These are phyloP conservation scores for Eucalyptus camaldulensis DNA, from an alignment of 345 rosid species.

Conservation along the genomic window DNA sequence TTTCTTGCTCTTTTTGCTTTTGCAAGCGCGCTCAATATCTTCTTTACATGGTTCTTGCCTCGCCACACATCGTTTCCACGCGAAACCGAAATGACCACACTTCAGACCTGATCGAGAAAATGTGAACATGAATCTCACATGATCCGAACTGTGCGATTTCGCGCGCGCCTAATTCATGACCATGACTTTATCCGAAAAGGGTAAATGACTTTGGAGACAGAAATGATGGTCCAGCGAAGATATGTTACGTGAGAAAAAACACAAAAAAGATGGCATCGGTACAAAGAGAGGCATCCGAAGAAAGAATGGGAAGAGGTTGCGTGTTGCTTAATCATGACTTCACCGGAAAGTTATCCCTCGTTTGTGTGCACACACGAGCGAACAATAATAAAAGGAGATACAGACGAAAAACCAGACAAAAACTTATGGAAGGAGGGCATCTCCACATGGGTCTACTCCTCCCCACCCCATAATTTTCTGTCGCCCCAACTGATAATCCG, in stretches of 20 bases:
- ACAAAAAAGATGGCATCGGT: not conserved
- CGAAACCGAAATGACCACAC: not conserved
- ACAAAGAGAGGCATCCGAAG: constrained; percentile 10
- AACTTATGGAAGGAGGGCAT: not conserved
- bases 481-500: not conserved
- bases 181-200: not conserved
- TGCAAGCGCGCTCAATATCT: not conserved
- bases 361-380: not conserved
- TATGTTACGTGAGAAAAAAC: not conserved
- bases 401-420: not conserved
- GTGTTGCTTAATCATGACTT: not conserved
- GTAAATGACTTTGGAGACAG: constrained; percentile 4
- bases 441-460: not conserved
- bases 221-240: constrained; percentile 1
- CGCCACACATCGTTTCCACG: not conserved
- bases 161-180: not conserved
- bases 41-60: not conserved
- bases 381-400: not conserved
- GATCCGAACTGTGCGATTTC: not conserved
- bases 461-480: not conserved
- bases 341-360: not conserved
- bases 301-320: not conserved
- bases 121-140: not conserved
- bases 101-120: not conserved
- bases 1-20: not conserved